Evolutionary conservation across 352 stramenopile genomes (phyloP).

Genomic region (Phytophthora lateralis): DNA sequence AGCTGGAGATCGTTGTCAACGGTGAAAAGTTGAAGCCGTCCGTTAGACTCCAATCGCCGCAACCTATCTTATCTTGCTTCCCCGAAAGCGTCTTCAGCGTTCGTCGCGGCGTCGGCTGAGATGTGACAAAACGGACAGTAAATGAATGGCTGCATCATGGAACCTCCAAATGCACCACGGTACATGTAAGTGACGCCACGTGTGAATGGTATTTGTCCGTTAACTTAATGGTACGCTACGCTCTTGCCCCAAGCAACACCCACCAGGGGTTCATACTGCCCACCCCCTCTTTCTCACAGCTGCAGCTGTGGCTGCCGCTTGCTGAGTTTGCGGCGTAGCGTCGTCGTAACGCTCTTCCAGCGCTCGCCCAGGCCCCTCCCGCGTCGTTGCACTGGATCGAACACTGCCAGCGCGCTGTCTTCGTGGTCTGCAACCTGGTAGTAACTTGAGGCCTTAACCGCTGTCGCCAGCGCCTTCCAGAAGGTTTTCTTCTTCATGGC

Average conservation of each 20-base stretch:
- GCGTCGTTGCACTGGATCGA: neutral
- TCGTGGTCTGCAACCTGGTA: neutral
- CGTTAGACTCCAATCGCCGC: conserved; percentile 12
- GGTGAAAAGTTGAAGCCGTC: conserved; percentile 6
- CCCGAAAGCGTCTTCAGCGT: conserved; percentile 19
- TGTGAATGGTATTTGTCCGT: conserved; percentile 16
- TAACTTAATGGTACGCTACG: conserved; percentile 28
- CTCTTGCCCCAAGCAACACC: conserved; percentile 14
- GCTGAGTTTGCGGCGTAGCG: conserved; percentile 18
- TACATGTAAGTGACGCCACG: neutral
- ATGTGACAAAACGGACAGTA: conserved; percentile 15
- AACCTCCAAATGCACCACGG: too few relatives aligned
- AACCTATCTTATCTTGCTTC: conserved; percentile 3
- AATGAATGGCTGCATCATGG: neutral
- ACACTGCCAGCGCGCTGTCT: conserved; percentile 7
- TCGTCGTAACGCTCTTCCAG: conserved; percentile 25
- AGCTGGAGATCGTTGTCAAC: conserved; percentile 14
- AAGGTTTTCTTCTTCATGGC: conserved; percentile 28
- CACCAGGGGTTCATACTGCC: conserved; percentile 10
- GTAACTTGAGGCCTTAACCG: conserved; percentile 14
- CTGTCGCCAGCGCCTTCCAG: conserved; percentile 25
- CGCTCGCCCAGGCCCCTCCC: conserved; percentile 25
- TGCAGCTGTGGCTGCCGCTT: conserved; percentile 16
- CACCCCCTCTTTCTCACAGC: conserved; percentile 9
- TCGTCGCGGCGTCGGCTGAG: neutral